Evolutionary conservation across 108 stramenopile genomes (phyloP), one percentile per base, ranked within the genome.

Genomic region (Nitzschia sp.): DNA sequence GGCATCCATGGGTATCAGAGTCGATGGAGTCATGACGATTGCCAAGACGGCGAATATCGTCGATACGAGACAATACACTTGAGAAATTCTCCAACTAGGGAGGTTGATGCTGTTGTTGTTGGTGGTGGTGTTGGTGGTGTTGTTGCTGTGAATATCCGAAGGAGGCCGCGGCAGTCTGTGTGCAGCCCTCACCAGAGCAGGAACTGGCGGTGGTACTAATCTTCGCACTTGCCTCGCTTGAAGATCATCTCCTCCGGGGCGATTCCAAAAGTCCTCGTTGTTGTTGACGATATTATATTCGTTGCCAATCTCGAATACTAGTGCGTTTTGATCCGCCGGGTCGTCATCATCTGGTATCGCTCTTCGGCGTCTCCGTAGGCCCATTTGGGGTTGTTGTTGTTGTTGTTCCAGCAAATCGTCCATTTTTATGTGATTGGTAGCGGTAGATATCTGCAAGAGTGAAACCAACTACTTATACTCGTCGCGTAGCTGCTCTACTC

Each of bases 61-160:
- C 58, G 73, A 74, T 8, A 66, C 26, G 38, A 67, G 11, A 54
- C 58, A 67, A 53, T 74, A 74, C 48, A 52, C 21, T 28, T 34
- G 32, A 0, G 62, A 63, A 19, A 61, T 60, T 32, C 19, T 61
- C 36, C 34, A 11, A 30, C 21, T 57, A 25, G 67, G 28, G 45
- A 46, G 19, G 53, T 19, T n/a, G 41, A 19, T 45, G 38, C 44
- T 44, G 22, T 17, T 45, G 41, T 62, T 25, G 61, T 62, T 64
- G 47, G 13, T 32, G 63, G 1, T 1, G 47, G 1, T 47, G 47
- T 50, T 29, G 19, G 13, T 5, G n/a, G 33, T 36, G n/a, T n/a
- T n/a, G n/a, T n/a, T n/a, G n/a, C n/a, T n/a, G n/a, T n/a, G n/a
- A n/a, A n/a, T n/a, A 23, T 62, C 60, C 19, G 48, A 50, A 21